phyloP scores from a whole-genome alignment of 2,329 filamentous ascomycete species.

The Alternaria novae-zelandiae region DNA sequence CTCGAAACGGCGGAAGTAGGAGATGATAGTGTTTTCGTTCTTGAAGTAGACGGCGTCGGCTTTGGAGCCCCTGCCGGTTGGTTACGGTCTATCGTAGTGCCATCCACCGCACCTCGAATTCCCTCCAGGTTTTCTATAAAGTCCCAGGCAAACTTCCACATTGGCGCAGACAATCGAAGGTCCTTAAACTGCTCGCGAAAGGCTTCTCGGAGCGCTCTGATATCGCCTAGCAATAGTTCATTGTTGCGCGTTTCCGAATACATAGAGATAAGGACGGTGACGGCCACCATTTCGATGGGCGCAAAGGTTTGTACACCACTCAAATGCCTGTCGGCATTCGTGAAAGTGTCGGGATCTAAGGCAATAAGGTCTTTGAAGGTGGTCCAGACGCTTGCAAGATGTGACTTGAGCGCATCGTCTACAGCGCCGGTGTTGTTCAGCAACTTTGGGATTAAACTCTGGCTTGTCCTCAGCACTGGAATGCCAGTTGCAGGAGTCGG shows the following conservation, averaged over 20 bases:
- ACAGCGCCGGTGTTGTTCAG: conserved; percentile 34
- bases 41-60: background rate
- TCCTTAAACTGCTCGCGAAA: conserved; percentile 40
- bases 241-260: conserved; percentile 37
- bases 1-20: background rate
- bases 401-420: conserved; percentile 39
- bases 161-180: conserved; percentile 29
- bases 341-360: conserved; percentile 36
- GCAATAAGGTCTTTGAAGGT: conserved; percentile 37
- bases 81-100: conserved; percentile 22
- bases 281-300: conserved; percentile 46
- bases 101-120: conserved; percentile 32
- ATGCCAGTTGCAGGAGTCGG: conserved; percentile 29
- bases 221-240: conserved; percentile 38
- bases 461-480: conserved; percentile 32
- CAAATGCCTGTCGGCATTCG: conserved; percentile 33
- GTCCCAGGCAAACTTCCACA: conserved; percentile 43
- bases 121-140: conserved; percentile 37
- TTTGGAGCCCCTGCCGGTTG: background rate
- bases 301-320: conserved; percentile 42
- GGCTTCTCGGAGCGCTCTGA: conserved; percentile 29
- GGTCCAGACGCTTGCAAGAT: conserved; percentile 43
- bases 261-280: conserved; percentile 42
- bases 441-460: conserved; percentile 29
- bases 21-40: background rate